phyloP scores from a whole-genome alignment of 1,284 basidiomycete genomes.

The Melampsora americana region DNA sequence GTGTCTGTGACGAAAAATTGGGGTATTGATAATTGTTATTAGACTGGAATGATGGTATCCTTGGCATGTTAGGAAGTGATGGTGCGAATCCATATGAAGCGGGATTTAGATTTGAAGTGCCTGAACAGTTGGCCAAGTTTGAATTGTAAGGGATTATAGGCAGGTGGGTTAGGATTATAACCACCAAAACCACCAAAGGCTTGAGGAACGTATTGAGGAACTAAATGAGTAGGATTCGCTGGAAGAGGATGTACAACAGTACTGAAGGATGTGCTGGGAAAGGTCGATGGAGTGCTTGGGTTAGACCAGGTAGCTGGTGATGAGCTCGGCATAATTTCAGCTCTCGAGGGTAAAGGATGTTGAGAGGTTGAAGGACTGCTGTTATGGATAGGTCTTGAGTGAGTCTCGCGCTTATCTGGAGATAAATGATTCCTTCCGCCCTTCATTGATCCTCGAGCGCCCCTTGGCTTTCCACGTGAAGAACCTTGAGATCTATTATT shows the following conservation, averaged over 20 bases:
- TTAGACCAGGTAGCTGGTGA: neutral
- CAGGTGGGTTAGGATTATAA: neutral
- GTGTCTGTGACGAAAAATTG: neutral
- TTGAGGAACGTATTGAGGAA: neutral
- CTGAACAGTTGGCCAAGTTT: neutral
- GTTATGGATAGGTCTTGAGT: neutral
- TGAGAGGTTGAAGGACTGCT: neutral
- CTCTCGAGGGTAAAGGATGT: neutral
- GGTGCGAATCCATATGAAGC: neutral
- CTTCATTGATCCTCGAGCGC: neutral
- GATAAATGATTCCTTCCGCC: neutral
- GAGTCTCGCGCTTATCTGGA: neutral
- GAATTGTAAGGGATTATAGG: neutral
- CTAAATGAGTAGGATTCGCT: neutral
- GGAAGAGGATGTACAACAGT: neutral
- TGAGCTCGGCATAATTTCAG: neutral
- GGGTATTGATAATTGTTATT: neutral
- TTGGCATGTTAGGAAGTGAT: neutral
- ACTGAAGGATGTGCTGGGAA: neutral
- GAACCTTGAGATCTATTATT: neutral
- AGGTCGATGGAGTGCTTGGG: neutral
- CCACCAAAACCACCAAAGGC: constrained; percentile 5
- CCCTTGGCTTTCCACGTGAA: constrained; percentile 15
- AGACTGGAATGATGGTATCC: neutral
- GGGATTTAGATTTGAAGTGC: neutral